Base-by-base conservation (phyloP, 768 basidiomycete genomes). In the Collybiopsis luxurians region DNA sequence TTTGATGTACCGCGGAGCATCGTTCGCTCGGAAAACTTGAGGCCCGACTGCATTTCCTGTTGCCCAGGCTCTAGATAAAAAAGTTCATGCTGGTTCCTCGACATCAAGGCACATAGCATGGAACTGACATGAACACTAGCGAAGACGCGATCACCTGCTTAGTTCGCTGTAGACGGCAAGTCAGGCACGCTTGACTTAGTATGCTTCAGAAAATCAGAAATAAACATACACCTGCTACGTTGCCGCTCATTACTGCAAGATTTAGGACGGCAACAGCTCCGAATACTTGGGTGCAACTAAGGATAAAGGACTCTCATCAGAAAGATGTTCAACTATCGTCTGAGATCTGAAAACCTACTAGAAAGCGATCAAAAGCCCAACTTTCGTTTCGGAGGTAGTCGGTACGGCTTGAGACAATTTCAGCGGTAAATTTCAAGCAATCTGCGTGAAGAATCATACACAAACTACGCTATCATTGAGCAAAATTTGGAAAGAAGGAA, bases 21-120 rank as follows among this genome's bases (percentile, higher is more conserved):
- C 80, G 48, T 73, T 68, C 42, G 69, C 69, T 21, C 75, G 75
- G 67, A 81, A 81, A 4, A 81, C 75, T 74, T 79, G 77, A 4
- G 76, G 77, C 2, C 74, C 76, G 57, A 79, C 65, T 17, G 79
- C 76, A 63, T 81, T 82, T 9, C 80, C 80, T 4, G 74, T 74
- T 21, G 80, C 77, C 78, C 79, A 82, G 6, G 77, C 77, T 48
- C 73, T 76, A 28, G 15, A 31, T 31, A 17, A 30, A 36, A 49
- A 36, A 27, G 17, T 42, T 31, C 28, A 34, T 40, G 46, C n/a
- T n/a, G n/a, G n/a, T n/a, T n/a, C n/a, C n/a, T n/a, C n/a, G 24
- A 4, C 2, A 28, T 9, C 0, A 36, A 17, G 31, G 10, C 21
- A 13, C 38, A 10, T 17, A 51, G 23, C 27, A 5, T 21, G 19